Evolutionary conservation across 441 rosid species (phyloP), one percentile per base, ranked within the genome.

Genomic region (Capsella rubella): DNA sequence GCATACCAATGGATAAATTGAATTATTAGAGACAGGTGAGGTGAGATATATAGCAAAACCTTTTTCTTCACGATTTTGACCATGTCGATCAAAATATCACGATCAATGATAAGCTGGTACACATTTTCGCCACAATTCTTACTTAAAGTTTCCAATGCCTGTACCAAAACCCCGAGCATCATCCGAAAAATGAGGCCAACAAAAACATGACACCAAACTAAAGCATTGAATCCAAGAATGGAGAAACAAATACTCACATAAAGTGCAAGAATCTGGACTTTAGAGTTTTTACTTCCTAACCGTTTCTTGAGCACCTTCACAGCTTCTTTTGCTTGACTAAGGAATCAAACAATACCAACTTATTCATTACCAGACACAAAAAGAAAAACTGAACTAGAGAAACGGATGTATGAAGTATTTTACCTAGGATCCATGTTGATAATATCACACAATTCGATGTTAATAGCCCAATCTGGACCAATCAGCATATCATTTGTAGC

Each of bases 401-500:
- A 43, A 32, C 34, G 34, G 3, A 50, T 50, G 2, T 50, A 50
- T 39, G 0, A 59, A 62, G 13, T 8, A 66, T 12, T 6, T 78
- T 89, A 95, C 99, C 92, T 80, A 51, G 95, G 97, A 81, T 93
- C 89, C 92, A 87, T 78, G 87, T 95, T 93, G 83, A 93, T 87
- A 73, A 90, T 74, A 81, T 95, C 99, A 63, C 99, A 95, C 11
- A 95, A 74, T 78, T 95, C 99, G 10, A 95, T 82, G 85, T 89
- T 95, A 56, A 93, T 72, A 58, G 99, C 95, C 99, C 99, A 95
- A 72, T 95, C 97, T 9, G 98, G 99, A 74, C 95, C 95, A 68
- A 84, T 80, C 79, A 95, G 70, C 84, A 82, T 84, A 70, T 95
- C 97, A 65, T 84, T 93, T 0, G 98, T 95, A 9, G 97, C 98